Base-by-base conservation (phyloP, 805 yeast species). In the Lachancea sp. region DNA sequence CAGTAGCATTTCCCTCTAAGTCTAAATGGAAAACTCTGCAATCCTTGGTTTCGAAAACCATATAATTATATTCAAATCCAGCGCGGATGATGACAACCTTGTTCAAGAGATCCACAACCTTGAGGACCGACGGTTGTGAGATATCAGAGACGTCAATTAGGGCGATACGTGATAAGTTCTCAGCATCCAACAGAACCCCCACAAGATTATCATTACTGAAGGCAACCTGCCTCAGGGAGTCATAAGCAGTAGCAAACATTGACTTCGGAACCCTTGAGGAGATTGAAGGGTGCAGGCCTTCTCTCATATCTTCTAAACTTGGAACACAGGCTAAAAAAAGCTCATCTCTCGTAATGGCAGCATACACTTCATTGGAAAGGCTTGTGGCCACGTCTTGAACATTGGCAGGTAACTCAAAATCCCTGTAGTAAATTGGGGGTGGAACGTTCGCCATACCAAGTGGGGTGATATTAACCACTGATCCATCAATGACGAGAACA, bases 341-440 rank as follows among this genome's bases (percentile, higher is more conserved):
- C 3, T 55, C 54, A n/a, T 62, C 53, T 42, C 74, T 68, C 1
- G 82, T 71, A 28, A 83, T 60, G 0, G 77, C 71, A 0, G 85
- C 89, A 52, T 75, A 74, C 3, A 57, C 48, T 38, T 72, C 74
- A 58, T 83, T 86, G 8, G 76, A 67, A 37, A 71, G 61, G 45
- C 80, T 75, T 4, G 79, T 74, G 0, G 95, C 83, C 31, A 76
- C 74, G 52, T 83, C 86, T 16, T 70, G 58, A 6, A 87, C 77
- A 42, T 75, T 75, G 1, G 65, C 68, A 7, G 68, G 69, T 9
- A 78, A 64, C 8, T 71, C 75, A 37, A 86, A 61, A 36, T 79
- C 84, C 43, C 94, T 72, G 55, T 72, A 81, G 18, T 85, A 73
- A 56, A 86, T 77, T 31, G 99, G 99, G 1, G 99, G 99, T 3